Evolutionary conservation across 73 alveolate species (phyloP).

Genomic region (Uronychia binucleata): DNA sequence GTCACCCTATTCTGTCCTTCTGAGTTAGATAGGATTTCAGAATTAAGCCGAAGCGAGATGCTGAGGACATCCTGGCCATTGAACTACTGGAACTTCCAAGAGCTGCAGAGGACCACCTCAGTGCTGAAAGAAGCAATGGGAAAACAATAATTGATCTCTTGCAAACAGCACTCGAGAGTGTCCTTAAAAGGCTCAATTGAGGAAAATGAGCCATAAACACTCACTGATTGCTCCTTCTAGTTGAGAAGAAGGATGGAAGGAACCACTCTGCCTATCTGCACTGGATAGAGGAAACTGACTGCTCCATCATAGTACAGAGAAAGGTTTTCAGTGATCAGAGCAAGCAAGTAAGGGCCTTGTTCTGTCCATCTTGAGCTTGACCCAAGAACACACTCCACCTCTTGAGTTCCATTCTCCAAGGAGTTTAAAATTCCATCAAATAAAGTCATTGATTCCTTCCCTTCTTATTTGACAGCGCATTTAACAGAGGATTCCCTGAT

Average conservation of each 20-base stretch:
- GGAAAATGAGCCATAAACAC: background rate
- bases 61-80: background rate
- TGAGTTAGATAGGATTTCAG: background rate
- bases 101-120: background rate
- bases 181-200: background rate
- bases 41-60: background rate
- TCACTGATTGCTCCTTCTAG: background rate
- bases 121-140: background rate
- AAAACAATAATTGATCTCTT: background rate
- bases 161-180: background rate
- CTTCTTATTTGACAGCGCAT: background rate
- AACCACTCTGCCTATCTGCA: background rate
- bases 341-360: background rate
- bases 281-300: background rate
- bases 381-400: background rate
- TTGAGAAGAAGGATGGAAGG: background rate
- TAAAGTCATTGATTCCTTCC: background rate
- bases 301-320: background rate
- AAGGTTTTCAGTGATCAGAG: background rate
- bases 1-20: background rate
- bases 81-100: background rate
- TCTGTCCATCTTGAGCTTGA: too few relatives aligned
- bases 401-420: background rate
- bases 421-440: background rate
- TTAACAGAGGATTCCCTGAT: background rate